phyloP scores from a whole-genome alignment of 2,329 filamentous ascomycete genomes.

The Aspergillus ruber region DNA sequence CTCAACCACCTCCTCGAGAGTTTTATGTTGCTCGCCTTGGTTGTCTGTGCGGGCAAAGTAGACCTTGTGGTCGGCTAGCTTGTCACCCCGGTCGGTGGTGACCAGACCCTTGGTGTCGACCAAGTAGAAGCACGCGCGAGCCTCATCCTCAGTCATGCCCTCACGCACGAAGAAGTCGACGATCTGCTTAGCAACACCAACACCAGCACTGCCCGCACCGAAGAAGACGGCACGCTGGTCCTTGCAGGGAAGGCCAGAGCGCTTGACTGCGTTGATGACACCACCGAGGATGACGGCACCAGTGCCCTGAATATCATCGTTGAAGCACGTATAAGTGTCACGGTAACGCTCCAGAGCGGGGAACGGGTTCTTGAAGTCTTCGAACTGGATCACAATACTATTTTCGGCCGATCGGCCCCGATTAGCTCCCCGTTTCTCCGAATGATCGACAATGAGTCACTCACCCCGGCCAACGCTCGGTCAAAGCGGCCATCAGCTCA shows the following conservation, averaged over 20 bases:
- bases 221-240: constrained; percentile 95
- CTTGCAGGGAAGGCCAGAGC: constrained; percentile 75
- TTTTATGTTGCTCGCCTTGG: constrained; percentile 61
- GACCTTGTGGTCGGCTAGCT: constrained; percentile 78
- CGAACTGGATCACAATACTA: constrained; percentile 79
- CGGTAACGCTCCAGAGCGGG: constrained; percentile 86
- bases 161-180: constrained; percentile 94
- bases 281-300: constrained; percentile 90
- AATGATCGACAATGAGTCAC: constrained; percentile 44
- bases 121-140: constrained; percentile 89
- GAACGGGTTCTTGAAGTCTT: constrained; percentile 98
- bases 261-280: constrained; percentile 68
- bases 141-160: constrained; percentile 80
- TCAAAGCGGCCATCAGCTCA: constrained; percentile 89
- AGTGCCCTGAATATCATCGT: constrained; percentile 96
- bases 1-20: constrained; percentile 83
- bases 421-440: constrained; percentile 16
- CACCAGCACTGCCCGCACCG: constrained; percentile 89
- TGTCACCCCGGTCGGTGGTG: constrained; percentile 86
- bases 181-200: constrained; percentile 95
- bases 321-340: constrained; percentile 88
- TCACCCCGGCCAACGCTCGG: constrained; percentile 65
- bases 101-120: constrained; percentile 96
- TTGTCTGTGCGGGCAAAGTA: constrained; percentile 63
- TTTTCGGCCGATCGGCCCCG: constrained; percentile 1